Evolutionary conservation across 768 basidiomycete species (phyloP), one percentile per base, ranked within the genome.

Genomic region (Panellus pusillus): DNA sequence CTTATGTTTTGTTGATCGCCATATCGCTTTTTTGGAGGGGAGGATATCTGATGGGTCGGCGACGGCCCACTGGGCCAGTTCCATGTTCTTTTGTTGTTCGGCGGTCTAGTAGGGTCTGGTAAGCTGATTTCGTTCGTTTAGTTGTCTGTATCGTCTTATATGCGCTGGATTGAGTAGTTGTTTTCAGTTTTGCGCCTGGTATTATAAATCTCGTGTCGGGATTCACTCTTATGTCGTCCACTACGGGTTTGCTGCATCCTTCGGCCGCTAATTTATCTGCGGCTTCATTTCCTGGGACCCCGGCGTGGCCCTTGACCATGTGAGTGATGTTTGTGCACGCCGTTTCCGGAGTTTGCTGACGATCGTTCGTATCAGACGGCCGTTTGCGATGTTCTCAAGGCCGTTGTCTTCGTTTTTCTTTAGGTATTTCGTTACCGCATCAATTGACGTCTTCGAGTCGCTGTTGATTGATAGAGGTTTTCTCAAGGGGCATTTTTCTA

Each of bases 281-380:
- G 0, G n/a, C 39, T 36, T 69, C 64, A 37, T 70, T 70, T 12
- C 66, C 67, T 0, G 2, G 6, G 6, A 42, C 31, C 0, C 53
- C 57, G 2, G 38, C 20, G 45, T 69, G 67, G 0, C 68, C 68
- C 54, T 67, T 68, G 2, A 61, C 46, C 68, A 68, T 44, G 59
- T 32, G 29, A 70, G 60, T 4, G 9, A 4, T 4, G 67, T 68
- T 0, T 42, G 41, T 4, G 67, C 63, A 0, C 53, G 27, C 6
- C 62, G 27, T 3, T 7, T 1, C 12, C 62, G 9, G 2, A 69
- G 44, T 3, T 27, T 39, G 20, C 41, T 29, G 6, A 19, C 36
- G 12, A 27, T 44, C 27, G 47, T 18, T 6, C 28, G 20, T 14
- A 42, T 15, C 6, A 50, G 40, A 5, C 42, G 31, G 3, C 38